Percentiles rank a stretch among this genome's conserved stretches.
Conservation (phyloP, 139 green algal genomes). For the Chlorella sp. region DNA sequence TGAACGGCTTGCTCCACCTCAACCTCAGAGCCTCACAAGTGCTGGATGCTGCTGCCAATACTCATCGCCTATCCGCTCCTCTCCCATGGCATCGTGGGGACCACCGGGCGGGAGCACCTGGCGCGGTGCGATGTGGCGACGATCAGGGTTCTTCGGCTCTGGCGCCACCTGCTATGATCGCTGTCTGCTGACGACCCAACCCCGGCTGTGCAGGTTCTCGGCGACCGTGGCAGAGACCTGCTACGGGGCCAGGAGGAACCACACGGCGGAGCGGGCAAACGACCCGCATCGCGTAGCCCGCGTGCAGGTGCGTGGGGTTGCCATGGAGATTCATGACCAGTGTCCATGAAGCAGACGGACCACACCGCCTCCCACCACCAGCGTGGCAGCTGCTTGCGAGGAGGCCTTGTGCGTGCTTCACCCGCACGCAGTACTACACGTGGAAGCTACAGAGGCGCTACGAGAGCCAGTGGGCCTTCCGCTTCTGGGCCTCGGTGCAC, state of each 20-base stretch:
- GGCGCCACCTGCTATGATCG: not conserved
- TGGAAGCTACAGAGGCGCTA: not conserved
- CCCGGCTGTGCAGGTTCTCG: not conserved
- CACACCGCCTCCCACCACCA: not conserved
- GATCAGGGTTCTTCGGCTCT: too few species aligned
- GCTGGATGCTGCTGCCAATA: too few species aligned
- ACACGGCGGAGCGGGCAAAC: not conserved
- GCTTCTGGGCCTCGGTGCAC: not conserved
- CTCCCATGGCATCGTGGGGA: not conserved
- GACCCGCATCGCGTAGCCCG: not conserved
- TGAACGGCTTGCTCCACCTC: too few species aligned
- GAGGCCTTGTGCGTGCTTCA: too few species aligned
- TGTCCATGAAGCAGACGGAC: not conserved
- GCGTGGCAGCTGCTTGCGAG: too few species aligned
- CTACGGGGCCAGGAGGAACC: not conserved
- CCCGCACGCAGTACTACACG: too few species aligned
- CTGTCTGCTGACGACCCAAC: not conserved
- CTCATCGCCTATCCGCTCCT: not conserved
- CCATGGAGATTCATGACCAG: not conserved
- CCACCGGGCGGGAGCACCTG: not conserved
- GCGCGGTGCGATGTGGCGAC: not conserved
- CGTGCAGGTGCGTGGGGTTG: too few species aligned
- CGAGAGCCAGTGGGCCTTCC: not conserved
- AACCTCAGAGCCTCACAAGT: too few species aligned
- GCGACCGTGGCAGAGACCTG: not conserved